Evolutionary conservation across 2,329 filamentous ascomycete species (phyloP), one percentile per base, ranked within the genome.

Genomic region (Neofusicoccum kwambonambiense): DNA sequence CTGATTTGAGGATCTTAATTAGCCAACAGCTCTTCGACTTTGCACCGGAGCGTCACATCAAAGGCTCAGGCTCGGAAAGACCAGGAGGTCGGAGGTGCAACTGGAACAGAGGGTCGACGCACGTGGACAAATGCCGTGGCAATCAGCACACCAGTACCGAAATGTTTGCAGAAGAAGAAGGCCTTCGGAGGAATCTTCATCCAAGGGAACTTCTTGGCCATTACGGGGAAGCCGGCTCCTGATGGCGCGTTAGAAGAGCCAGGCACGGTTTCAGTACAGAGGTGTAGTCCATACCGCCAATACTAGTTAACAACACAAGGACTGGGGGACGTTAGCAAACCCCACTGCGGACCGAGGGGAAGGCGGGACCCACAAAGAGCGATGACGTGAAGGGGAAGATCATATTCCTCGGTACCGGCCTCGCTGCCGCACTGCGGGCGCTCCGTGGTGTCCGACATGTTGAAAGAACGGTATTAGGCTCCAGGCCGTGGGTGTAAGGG

Each of bases 111-210:
- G 22, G 17, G 19, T 17, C 4, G 17, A 51, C 75, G 64, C 68
- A 78, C 75, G 78, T 94, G 91, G 31, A 94, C 90, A 72, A 95
- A 95, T 64, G 91, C 91, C 1, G 91, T 95, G 11, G 92, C 91
- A 67, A 95, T 89, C n/a, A 95, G 81, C 19, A 95, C 92, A 66
- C 91, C 91, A 1, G 91, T 95, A 72, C 91, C 76, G 61, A 78
- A 78, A 70, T 88, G 86, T 69, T 88, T 88, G 76, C 84, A 87
- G 64, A 85, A 83, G 72, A 88, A 88, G 74, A 88, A 87, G 37
- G 86, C 72, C 68, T 80, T 82, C 1, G 82, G 77, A 0, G 85
- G 84, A 8, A 87, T 83, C 74, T 84, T 86, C 71, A 88, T 76
- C 82, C 83, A 85, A 63, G 76, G 82, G 69, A 87, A 76, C 73